Conservation (phyloP, 2,329 filamentous ascomycete species). For the Sordariomycetes sp. region DNA sequence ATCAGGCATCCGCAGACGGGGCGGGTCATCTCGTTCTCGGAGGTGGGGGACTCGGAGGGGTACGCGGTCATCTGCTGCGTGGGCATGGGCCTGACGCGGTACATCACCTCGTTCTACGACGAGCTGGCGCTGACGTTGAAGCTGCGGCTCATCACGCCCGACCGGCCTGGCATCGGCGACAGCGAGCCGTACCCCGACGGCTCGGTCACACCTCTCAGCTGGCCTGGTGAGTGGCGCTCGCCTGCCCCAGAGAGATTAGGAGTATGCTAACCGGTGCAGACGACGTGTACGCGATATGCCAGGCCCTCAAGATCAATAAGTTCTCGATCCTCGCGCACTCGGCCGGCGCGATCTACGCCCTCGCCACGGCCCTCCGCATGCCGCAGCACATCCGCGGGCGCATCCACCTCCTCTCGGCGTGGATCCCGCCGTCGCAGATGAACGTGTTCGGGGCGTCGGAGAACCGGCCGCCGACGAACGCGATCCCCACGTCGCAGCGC, state of each 20-base stretch:
- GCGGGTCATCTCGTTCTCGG: slow-evolving; percentile 85
- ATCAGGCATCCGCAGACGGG: slow-evolving; percentile 79
- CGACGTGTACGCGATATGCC: slow-evolving; percentile 90
- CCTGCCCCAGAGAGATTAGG: neutral
- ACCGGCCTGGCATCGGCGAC: slow-evolving; percentile 86
- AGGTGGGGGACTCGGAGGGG: slow-evolving; percentile 86
- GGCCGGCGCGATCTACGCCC: slow-evolving; percentile 92
- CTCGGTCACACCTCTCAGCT: slow-evolving; percentile 77
- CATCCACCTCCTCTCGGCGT: slow-evolving; percentile 88
- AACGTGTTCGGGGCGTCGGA: slow-evolving; percentile 66
- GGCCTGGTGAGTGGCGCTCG: slow-evolving; percentile 61
- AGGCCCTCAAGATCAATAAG: slow-evolving; percentile 82
- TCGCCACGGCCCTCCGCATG: slow-evolving; percentile 90
- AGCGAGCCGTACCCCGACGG: slow-evolving; percentile 78
- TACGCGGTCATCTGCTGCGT: slow-evolving; percentile 94
- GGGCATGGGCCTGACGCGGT: slow-evolving; percentile 93
- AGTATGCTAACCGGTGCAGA: slow-evolving; percentile 18
- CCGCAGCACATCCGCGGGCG: slow-evolving; percentile 90
- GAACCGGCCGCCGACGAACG: slow-evolving; percentile 67
- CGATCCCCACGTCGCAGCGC: slow-evolving; percentile 82
- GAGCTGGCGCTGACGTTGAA: slow-evolving; percentile 84
- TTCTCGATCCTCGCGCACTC: slow-evolving; percentile 96
- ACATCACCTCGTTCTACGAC: slow-evolving; percentile 94
- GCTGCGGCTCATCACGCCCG: slow-evolving; percentile 82
- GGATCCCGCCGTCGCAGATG: slow-evolving; percentile 94